phyloP scores from a whole-genome alignment of 2,329 filamentous ascomycete species.

The Alternaria postmessia region DNA sequence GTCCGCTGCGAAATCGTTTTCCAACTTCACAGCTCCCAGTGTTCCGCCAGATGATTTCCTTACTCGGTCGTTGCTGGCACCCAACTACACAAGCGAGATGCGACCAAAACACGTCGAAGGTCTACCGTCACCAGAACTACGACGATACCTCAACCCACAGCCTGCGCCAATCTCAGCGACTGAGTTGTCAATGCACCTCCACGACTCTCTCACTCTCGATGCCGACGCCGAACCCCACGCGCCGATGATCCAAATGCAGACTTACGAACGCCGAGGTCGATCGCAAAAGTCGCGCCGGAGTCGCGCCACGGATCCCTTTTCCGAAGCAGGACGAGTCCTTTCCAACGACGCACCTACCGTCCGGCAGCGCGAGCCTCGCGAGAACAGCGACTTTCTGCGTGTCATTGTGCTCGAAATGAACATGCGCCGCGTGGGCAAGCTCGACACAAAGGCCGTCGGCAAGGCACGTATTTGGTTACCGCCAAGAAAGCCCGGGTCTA shows the following conservation, averaged over 20 bases:
- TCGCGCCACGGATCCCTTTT: constrained; percentile 48
- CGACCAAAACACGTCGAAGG: constrained; percentile 63
- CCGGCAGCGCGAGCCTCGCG: constrained; percentile 68
- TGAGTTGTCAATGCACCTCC: constrained; percentile 51
- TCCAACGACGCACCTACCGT: constrained; percentile 52
- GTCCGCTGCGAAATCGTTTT: constrained; percentile 67
- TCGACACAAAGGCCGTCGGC: constrained; percentile 63
- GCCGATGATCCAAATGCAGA: constrained; percentile 70
- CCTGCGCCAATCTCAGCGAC: constrained; percentile 50
- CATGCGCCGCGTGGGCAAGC: constrained; percentile 69
- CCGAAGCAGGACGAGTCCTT: constrained; percentile 55
- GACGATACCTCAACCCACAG: constrained; percentile 68
- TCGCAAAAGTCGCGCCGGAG: constrained; percentile 36
- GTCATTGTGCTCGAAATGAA: constrained; percentile 73
- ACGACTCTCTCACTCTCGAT: constrained; percentile 48
- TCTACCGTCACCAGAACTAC: constrained; percentile 64
- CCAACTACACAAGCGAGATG: constrained; percentile 67
- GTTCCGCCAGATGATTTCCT: constrained; percentile 67
- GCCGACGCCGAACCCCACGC: constrained; percentile 52
- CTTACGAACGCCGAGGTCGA: constrained; percentile 59
- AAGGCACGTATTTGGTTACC: constrained; percentile 68
- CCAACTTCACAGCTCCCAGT: constrained; percentile 62
- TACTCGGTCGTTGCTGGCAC: constrained; percentile 66
- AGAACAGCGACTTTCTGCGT: constrained; percentile 70
- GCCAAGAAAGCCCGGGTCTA: constrained; percentile 56